Percentiles rank a stretch among this genome's conserved stretches.
phyloP scores from a whole-genome alignment of 2,329 filamentous ascomycete genomes.

The Geosmithia putterillii region DNA sequence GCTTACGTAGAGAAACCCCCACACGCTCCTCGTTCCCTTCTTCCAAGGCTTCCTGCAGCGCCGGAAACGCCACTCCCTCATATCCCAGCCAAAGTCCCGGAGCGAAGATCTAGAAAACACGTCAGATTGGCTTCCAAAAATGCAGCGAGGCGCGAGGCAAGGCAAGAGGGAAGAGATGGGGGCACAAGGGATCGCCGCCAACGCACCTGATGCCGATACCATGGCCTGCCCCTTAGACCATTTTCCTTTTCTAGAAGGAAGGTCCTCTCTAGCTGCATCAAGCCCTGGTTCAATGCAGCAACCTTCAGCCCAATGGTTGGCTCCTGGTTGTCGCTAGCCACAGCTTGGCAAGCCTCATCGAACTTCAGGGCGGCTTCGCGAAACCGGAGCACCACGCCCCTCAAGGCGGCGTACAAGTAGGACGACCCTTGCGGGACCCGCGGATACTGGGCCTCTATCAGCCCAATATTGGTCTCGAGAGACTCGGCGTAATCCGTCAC shows the following conservation, averaged over 20 bases:
- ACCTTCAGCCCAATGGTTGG: background rate
- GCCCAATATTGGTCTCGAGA: background rate
- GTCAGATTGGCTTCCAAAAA: background rate
- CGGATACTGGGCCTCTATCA: background rate
- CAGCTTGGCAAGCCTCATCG: background rate
- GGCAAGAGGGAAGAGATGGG: background rate
- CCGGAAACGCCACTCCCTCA: background rate
- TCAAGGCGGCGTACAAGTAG: background rate
- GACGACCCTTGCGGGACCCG: too few relatives aligned
- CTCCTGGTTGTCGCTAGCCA: background rate
- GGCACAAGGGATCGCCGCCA: background rate
- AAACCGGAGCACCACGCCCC: background rate
- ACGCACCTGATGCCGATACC: conserved; percentile 1
- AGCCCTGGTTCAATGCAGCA: background rate
- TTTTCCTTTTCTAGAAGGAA: background rate
- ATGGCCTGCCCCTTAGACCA: background rate
- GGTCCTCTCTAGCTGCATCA: background rate
- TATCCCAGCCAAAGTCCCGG: conserved; percentile 1
- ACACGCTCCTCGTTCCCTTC: background rate
- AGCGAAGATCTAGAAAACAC: background rate
- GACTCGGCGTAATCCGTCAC: background rate
- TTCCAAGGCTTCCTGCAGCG: background rate
- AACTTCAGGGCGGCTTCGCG: background rate
- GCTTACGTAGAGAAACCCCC: background rate
- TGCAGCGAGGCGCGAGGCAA: background rate